A percentile compares a stretch with the other conserved stretches of the same genome.
Evolutionary conservation across 2,329 filamentous ascomycete species (phyloP).

Genomic region (Didymella exigua): DNA sequence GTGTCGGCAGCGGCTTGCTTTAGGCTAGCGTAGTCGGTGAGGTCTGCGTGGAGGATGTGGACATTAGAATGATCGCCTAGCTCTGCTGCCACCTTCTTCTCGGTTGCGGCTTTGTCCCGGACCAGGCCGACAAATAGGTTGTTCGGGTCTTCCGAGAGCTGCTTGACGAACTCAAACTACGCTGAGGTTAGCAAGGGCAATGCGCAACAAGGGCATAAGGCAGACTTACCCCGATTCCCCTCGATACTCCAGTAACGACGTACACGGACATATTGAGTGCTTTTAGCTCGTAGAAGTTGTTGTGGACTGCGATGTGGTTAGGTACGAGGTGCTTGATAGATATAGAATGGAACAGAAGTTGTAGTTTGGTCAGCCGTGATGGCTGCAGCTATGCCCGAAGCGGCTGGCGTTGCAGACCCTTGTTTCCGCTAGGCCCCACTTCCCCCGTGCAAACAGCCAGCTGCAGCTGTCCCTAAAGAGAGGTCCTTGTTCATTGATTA

Average conservation of each 20-base stretch:
- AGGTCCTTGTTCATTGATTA: too few relatives aligned
- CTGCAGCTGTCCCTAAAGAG: too few relatives aligned
- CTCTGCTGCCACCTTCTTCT: constrained; percentile 53
- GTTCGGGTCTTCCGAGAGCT: constrained; percentile 51
- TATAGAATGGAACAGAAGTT: too few relatives aligned
- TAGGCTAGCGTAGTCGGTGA: constrained; percentile 26
- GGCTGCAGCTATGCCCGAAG: too few relatives aligned
- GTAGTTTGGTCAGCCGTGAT: too few relatives aligned
- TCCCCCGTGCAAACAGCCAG: too few relatives aligned
- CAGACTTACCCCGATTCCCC: constrained; percentile 35
- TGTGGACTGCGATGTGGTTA: background rate
- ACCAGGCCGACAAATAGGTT: constrained; percentile 34
- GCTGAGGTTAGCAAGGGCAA: background rate
- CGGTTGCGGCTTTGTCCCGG: constrained; percentile 51
- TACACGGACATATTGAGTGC: constrained; percentile 30
- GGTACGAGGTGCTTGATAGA: too few relatives aligned
- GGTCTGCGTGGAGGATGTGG: constrained; percentile 30
- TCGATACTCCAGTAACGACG: constrained; percentile 37
- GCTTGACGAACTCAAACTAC: constrained; percentile 59
- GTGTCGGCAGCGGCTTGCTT: constrained; percentile 31
- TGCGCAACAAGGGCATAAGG: background rate
- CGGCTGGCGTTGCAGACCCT: too few relatives aligned
- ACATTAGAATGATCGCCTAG: constrained; percentile 37
- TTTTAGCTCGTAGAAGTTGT: background rate
- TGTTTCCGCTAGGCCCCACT: too few relatives aligned